Percentiles rank a stretch among this genome's conserved stretches.
Evolutionary conservation across 2,329 filamentous ascomycete species (phyloP).

Genomic region (Aspergillus ustus): DNA sequence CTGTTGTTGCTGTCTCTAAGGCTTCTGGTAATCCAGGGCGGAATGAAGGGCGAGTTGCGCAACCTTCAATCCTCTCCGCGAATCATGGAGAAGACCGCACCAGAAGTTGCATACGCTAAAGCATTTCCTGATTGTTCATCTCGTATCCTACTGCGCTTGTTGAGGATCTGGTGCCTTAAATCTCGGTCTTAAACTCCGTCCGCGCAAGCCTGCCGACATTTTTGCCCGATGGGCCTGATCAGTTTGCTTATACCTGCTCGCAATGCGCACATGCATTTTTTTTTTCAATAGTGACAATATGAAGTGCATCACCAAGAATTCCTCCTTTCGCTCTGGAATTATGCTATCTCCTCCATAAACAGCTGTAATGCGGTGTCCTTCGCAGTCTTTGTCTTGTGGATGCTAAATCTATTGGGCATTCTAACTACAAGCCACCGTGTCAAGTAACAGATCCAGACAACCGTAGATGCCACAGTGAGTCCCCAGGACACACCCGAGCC

Average conservation of each 20-base stretch:
- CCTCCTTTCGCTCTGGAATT: neutral
- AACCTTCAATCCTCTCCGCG: constrained; percentile 3
- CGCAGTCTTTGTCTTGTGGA: too few relatives aligned
- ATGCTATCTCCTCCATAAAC: neutral
- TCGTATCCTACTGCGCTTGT: constrained; percentile 11
- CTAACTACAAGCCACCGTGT: too few relatives aligned
- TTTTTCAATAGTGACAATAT: too few relatives aligned
- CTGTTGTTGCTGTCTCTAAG: constrained; percentile 14
- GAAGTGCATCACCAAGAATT: neutral
- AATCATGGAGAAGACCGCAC: constrained; percentile 2
- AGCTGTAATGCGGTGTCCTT: neutral
- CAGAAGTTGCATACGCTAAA: constrained; percentile 7
- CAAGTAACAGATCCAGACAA: too few relatives aligned
- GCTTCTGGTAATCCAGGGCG: constrained; percentile 10
- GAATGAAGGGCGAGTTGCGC: constrained; percentile 7
- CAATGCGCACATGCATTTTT: too few relatives aligned
- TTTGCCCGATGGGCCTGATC: too few relatives aligned
- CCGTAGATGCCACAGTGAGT: too few relatives aligned
- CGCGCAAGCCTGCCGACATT: too few relatives aligned
- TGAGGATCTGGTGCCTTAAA: constrained; percentile 2
- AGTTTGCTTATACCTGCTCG: too few relatives aligned
- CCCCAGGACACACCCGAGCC: too few relatives aligned
- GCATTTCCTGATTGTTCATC: constrained; percentile 5
- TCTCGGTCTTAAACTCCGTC: neutral
- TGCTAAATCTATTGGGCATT: too few relatives aligned